Evolutionary conservation across 2,329 filamentous ascomycete species (phyloP).

Genomic region (Fusarium poae): DNA sequence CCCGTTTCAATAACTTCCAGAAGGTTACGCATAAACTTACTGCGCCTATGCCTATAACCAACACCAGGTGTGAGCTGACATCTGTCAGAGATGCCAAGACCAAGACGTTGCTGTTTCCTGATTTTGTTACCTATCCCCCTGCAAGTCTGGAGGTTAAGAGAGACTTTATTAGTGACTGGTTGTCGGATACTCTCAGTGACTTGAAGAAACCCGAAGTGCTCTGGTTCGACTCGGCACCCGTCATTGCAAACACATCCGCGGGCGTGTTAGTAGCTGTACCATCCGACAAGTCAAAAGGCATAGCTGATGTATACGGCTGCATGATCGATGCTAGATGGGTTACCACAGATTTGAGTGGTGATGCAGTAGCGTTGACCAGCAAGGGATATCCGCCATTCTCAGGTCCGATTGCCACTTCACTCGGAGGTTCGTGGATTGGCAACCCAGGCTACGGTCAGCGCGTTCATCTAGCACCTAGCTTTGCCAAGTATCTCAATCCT

Average conservation of each 20-base stretch:
- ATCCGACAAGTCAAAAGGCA: conserved; percentile 4
- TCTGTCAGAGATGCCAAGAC: conserved; percentile 10
- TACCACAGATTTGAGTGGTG: conserved; percentile 27
- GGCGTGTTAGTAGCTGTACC: conserved; percentile 27
- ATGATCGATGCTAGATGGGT: conserved; percentile 41
- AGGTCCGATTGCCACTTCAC: conserved; percentile 25
- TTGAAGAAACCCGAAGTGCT: conserved; percentile 28
- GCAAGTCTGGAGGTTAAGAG: conserved; percentile 18
- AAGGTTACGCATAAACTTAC: conserved; percentile 34
- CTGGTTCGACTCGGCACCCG: conserved; percentile 36
- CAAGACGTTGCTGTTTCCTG: conserved; percentile 21
- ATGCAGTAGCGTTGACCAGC: conserved; percentile 32
- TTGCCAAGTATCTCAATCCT: conserved; percentile 36
- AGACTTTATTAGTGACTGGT: conserved; percentile 21
- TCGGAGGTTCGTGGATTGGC: conserved; percentile 36
- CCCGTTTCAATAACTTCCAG: conserved; percentile 30
- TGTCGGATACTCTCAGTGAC: neutral
- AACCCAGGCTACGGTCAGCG: conserved; percentile 29
- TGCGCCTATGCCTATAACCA: conserved; percentile 32
- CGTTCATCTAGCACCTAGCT: conserved; percentile 31
- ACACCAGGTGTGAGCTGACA: conserved; percentile 33
- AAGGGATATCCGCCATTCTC: conserved; percentile 37
- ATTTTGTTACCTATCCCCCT: conserved; percentile 31
- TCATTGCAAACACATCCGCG: conserved; percentile 28
- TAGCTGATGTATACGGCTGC: conserved; percentile 38